A percentile compares a stretch with the other conserved stretches of the same genome.
phyloP scores from a whole-genome alignment of 768 basidiomycete genomes.

The Russula virescens region DNA sequence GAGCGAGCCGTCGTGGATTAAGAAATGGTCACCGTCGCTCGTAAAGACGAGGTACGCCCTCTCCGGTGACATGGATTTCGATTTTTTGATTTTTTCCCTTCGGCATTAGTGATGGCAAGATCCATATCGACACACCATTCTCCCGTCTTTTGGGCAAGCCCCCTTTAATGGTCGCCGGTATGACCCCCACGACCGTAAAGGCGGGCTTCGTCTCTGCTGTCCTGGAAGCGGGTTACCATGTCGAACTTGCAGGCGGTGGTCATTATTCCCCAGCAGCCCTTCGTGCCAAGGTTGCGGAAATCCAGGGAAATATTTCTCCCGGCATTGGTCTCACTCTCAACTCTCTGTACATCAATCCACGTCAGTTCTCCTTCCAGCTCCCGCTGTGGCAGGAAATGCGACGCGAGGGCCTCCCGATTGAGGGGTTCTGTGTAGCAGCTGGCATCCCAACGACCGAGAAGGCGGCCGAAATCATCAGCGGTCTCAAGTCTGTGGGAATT shows the following conservation, averaged over 20 bases:
- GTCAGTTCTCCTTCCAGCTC: slow-evolving; percentile 95
- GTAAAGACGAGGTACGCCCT: slow-evolving; percentile 77
- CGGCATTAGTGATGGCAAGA: slow-evolving; percentile 70
- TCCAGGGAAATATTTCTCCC: slow-evolving; percentile 74
- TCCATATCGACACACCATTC: slow-evolving; percentile 94
- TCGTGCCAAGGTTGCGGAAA: slow-evolving; percentile 87
- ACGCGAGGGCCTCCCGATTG: slow-evolving; percentile 88
- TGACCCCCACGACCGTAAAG: slow-evolving; percentile 97
- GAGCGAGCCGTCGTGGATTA: slow-evolving; percentile 86
- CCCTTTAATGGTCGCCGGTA: slow-evolving; percentile 98
- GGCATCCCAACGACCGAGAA: slow-evolving; percentile 97
- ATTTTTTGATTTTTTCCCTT: slow-evolving; percentile 13
- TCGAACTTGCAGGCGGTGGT: slow-evolving; percentile 96
- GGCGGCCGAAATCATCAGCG: slow-evolving; percentile 91
- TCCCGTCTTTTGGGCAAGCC: slow-evolving; percentile 94
- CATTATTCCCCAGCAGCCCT: slow-evolving; percentile 92
- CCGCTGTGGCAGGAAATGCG: slow-evolving; percentile 98
- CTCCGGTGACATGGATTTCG: neutral
- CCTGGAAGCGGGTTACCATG: slow-evolving; percentile 89
- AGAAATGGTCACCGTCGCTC: slow-evolving; percentile 77
- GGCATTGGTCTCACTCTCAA: slow-evolving; percentile 94
- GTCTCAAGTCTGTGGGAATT: slow-evolving; percentile 76
- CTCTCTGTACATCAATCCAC: slow-evolving; percentile 95
- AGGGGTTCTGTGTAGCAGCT: slow-evolving; percentile 99
- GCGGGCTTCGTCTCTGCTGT: slow-evolving; percentile 92